Conservation (phyloP, 106 monocot species). For the Allium fistulosum region DNA sequence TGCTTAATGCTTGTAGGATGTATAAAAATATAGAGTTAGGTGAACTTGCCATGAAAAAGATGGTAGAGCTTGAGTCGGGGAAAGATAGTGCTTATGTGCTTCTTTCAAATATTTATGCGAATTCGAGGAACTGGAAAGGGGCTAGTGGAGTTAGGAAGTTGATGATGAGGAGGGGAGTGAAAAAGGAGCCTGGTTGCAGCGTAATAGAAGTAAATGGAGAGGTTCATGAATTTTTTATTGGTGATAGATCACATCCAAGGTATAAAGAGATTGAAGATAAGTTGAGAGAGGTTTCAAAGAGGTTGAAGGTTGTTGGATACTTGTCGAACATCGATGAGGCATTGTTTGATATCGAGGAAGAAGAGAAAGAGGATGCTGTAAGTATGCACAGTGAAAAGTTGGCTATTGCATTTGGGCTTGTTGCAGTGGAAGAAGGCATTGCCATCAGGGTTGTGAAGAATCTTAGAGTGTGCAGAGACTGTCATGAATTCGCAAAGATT, state of each 20-base stretch:
- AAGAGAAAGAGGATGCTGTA: conserved; percentile 45
- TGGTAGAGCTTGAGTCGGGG: conserved; percentile 35
- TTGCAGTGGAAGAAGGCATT: conserved; percentile 12
- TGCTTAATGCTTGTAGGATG: conserved; percentile 59
- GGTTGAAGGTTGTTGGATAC: conserved; percentile 28
- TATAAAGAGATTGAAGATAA: conserved; percentile 29
- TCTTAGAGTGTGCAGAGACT: conserved; percentile 38
- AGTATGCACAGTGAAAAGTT: conserved; percentile 41
- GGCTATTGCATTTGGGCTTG: conserved; percentile 38
- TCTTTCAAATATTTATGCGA: conserved; percentile 75
- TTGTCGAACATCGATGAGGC: conserved; percentile 26
- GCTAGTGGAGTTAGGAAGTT: conserved; percentile 40
- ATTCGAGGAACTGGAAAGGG: conserved; percentile 53
- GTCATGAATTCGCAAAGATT: conserved; percentile 31
- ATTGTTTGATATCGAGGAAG: conserved; percentile 44
- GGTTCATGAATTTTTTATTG: conserved; percentile 63
- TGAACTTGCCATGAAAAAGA: conserved; percentile 31
- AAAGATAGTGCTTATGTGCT: conserved; percentile 81
- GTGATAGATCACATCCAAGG: conserved; percentile 34
- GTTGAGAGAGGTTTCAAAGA: conserved; percentile 28
- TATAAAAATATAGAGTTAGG: conserved; percentile 40
- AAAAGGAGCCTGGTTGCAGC: conserved; percentile 72
- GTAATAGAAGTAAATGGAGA: conserved; percentile 54
- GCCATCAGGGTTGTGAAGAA: conserved; percentile 40
- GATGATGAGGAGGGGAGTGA: conserved; percentile 66